These are phyloP conservation scores for Cryphonectria japonica DNA, from an alignment of 2,329 filamentous ascomycete species.

Conservation along the genomic window DNA sequence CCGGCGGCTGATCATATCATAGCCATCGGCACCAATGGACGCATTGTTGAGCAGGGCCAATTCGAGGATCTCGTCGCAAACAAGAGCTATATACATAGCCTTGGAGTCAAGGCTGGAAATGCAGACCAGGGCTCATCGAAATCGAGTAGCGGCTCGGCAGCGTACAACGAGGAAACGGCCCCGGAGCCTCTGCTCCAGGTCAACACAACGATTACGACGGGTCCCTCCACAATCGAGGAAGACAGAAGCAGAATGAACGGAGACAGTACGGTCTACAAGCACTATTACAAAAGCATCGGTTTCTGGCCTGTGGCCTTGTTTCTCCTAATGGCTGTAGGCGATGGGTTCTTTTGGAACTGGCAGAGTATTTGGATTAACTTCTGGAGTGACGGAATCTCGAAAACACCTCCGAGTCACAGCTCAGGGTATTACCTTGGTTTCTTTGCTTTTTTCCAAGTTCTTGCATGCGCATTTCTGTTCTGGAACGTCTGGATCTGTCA, in stretches of 20 bases:
- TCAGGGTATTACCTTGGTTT: slow-evolving; percentile 19
- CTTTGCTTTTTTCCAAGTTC: slow-evolving; percentile 18
- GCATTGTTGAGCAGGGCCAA: slow-evolving; percentile 48
- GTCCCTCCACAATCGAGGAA: neutral
- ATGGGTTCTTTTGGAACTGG: slow-evolving; percentile 37
- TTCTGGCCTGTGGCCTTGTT: slow-evolving; percentile 30
- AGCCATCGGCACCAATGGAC: slow-evolving; percentile 45
- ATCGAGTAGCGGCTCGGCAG: neutral
- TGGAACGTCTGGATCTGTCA: neutral
- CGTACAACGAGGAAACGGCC: neutral
- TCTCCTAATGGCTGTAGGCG: slow-evolving; percentile 31
- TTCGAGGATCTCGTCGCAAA: slow-evolving; percentile 44
- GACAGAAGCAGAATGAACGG: slow-evolving; percentile 7
- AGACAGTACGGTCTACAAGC: slow-evolving; percentile 38
- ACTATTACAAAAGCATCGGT: slow-evolving; percentile 40
- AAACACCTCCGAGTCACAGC: slow-evolving; percentile 3
- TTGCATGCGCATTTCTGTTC: slow-evolving; percentile 8
- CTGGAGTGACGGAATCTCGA: slow-evolving; percentile 18
- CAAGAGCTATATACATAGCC: slow-evolving; percentile 44
- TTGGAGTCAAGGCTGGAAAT: slow-evolving; percentile 36
- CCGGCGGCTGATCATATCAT: slow-evolving; percentile 51
- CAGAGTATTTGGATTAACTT: slow-evolving; percentile 40
- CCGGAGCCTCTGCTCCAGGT: slow-evolving; percentile 27
- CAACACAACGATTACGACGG: neutral
- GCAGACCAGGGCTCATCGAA: neutral